Conservation (phyloP, 2,329 filamentous ascomycete species). For the Neonectria punicea region DNA sequence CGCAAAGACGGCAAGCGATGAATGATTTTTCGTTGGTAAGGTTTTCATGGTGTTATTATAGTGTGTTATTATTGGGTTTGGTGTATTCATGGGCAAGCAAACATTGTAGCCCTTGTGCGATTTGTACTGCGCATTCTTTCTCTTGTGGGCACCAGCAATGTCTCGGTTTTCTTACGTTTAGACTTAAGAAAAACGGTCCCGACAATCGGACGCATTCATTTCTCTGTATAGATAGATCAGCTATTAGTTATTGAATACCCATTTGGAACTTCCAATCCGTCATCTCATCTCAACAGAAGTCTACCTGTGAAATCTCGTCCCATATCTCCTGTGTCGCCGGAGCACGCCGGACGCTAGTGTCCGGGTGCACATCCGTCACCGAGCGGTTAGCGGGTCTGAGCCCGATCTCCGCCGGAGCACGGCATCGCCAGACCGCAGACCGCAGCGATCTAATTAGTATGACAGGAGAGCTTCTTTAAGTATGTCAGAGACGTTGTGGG, state of each 20-base stretch:
- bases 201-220: slow-evolving; percentile 4
- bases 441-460: neutral
- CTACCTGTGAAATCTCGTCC: neutral
- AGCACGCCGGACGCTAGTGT: neutral
- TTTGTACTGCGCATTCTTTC: neutral
- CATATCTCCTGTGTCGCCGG: neutral
- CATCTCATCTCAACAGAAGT: neutral
- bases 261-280: slow-evolving; percentile 7
- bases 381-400: slow-evolving; percentile 1
- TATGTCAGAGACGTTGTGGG: neutral
- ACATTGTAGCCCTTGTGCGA: neutral
- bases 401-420: slow-evolving; percentile 20
- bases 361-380: neutral
- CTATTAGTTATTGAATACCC: slow-evolving; percentile 16
- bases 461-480: neutral
- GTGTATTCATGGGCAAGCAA: slow-evolving; percentile 4
- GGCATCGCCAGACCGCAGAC: neutral
- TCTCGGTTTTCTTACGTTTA: neutral
- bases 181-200: neutral
- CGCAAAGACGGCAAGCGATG: slow-evolving; percentile 16
- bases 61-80: neutral
- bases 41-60: neutral
- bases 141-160: neutral
- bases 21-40: neutral
- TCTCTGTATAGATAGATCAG: slow-evolving; percentile 14